Conservation (phyloP, 176 grass and related monocot genomes). For the Paspalum vaginatum region DNA sequence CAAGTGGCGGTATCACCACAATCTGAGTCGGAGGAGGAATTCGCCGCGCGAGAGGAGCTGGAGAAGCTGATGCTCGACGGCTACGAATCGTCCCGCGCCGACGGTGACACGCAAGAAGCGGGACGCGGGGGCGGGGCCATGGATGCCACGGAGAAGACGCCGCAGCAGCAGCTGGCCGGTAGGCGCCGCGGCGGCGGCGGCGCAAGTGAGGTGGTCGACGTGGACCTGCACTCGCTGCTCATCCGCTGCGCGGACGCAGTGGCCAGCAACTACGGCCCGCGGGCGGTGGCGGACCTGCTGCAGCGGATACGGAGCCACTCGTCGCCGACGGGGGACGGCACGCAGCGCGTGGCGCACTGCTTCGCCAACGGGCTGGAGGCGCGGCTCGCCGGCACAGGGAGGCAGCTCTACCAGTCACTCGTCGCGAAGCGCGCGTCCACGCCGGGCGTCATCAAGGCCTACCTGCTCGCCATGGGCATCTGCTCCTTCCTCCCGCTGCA, state of each 20-base stretch:
- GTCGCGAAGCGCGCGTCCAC: constrained; percentile 5
- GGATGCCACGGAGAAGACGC: too few relatives aligned
- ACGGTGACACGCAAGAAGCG: too few relatives aligned
- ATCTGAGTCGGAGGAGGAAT: too few relatives aligned
- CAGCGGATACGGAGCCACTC: constrained; percentile 55
- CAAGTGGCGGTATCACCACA: background rate
- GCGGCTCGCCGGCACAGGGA: constrained; percentile 60
- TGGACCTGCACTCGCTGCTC: too few relatives aligned
- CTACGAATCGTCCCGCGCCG: too few relatives aligned
- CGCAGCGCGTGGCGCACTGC: constrained; percentile 58
- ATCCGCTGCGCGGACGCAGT: too few relatives aligned
- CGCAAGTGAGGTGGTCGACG: too few relatives aligned
- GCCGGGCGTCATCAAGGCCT: constrained; percentile 32
- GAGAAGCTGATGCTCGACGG: too few relatives aligned
- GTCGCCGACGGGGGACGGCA: constrained; percentile 47
- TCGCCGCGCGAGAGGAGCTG: too few relatives aligned
- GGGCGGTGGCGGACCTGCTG: constrained; percentile 36
- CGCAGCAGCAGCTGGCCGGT: too few relatives aligned
- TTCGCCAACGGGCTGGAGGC: constrained; percentile 59
- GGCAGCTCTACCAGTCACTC: constrained; percentile 34
- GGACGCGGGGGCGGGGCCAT: too few relatives aligned
- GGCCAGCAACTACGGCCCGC: constrained; percentile 37
- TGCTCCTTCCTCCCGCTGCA: constrained; percentile 21
- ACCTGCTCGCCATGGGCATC: constrained; percentile 31
- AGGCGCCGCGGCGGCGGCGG: too few relatives aligned